A percentile compares a stretch with the other conserved stretches of the same genome.
phyloP scores from a whole-genome alignment of 2,329 filamentous ascomycete species.

The Botrytis aclada region DNA sequence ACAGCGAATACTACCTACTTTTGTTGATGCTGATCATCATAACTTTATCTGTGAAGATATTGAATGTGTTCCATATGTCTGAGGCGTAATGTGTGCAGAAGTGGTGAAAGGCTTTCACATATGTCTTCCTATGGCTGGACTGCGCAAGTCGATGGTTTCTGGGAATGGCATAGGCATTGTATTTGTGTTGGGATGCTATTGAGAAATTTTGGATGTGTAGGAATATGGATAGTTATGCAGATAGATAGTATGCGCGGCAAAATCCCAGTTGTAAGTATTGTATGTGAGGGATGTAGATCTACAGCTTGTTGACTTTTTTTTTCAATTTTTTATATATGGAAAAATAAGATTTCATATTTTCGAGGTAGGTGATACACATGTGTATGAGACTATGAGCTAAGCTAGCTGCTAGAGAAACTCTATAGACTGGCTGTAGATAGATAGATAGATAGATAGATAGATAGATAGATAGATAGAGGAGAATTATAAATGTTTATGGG shows the following conservation, averaged over 20 bases:
- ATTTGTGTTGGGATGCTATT: not conserved
- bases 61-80: not conserved
- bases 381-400: too few relatives aligned
- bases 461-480: too few relatives aligned
- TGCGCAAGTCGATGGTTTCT: not conserved
- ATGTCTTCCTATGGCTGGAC: not conserved
- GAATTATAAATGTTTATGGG: not conserved
- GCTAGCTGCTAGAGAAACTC: not conserved
- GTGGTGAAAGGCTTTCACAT: not conserved
- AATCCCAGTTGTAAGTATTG: rapidly evolving
- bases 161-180: rapidly evolving
- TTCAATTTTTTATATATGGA: too few relatives aligned
- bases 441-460: too few relatives aligned
- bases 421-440: too few relatives aligned
- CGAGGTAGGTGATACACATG: not conserved
- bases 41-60: not conserved
- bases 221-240: not conserved
- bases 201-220: not conserved
- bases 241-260: not conserved
- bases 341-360: not conserved
- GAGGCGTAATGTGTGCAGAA: not conserved
- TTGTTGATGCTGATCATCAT: not conserved
- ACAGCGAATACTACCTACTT: not conserved
- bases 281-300: not conserved
- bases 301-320: rapidly evolving